Conservation (phyloP, 805 yeast species). For the Wickerhamomyces canadensis region DNA sequence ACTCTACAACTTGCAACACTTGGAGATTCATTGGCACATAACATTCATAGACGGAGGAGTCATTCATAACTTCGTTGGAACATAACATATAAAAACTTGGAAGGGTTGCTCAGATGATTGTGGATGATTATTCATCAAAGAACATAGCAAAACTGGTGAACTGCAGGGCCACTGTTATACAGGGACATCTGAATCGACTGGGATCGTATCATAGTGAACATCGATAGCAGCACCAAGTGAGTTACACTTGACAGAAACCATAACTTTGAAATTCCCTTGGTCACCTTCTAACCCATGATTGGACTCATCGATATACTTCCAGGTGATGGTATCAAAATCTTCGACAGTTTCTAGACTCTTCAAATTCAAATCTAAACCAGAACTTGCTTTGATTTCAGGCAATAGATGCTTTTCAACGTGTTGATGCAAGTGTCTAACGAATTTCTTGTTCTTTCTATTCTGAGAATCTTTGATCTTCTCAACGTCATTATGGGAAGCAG, state of each 20-base stretch:
- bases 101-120: no score
- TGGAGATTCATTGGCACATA: no score
- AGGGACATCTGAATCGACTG: slow-evolving; percentile 4
- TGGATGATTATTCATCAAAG: no score
- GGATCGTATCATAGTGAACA: slow-evolving; percentile 56
- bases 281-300: slow-evolving; percentile 35
- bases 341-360: slow-evolving; percentile 43
- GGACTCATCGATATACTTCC: slow-evolving; percentile 58
- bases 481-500: slow-evolving; percentile 60
- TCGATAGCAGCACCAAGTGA: slow-evolving; percentile 62
- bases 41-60: no score
- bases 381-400: slow-evolving; percentile 55
- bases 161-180: no score
- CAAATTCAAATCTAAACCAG: slow-evolving; percentile 51
- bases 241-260: slow-evolving; percentile 59
- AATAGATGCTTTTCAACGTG: slow-evolving; percentile 68
- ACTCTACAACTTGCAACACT: no score
- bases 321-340: slow-evolving; percentile 43
- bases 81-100: no score
- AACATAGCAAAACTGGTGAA: no score
- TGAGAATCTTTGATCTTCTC: slow-evolving; percentile 68
- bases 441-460: slow-evolving; percentile 67
- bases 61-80: no score
- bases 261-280: slow-evolving; percentile 58
- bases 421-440: slow-evolving; percentile 68